Base-by-base conservation (phyloP, 208 protist genomes). In the Leishmania mexicana region DNA sequence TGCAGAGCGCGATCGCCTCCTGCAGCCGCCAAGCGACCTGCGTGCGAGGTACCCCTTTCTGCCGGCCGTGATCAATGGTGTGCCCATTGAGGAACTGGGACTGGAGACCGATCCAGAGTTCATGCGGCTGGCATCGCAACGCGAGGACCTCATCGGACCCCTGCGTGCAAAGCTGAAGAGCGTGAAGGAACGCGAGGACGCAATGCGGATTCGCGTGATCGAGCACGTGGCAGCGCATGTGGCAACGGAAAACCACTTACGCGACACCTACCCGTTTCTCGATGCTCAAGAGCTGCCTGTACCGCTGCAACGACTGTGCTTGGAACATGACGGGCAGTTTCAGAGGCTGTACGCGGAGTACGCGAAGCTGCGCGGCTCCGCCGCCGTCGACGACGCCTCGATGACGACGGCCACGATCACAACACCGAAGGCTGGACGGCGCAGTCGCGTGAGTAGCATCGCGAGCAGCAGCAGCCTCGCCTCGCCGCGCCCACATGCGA, bases 41-140 rank as follows among this genome's bases (percentile, higher is more conserved):
- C 79, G 83, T 15, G 87, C 89, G 47, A 85, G 88, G 54, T 95
- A 91, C 76, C 91, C 91, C 7, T 92, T 92, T 81, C 83, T 94
- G 62, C 81, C 87, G 7, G 54, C 75, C 13, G 83, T 85, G 11
- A 88, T 94, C 64, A 85, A 92, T 15, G 89, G 84, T 21, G 80
- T 91, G 57, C 84, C 82, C 35, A 88, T 94, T 24, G 78, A 82
- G 49, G 83, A 90, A 73, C 85, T 95, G 0, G 82, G 85, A 7
- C 71, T 95, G 40, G 88, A 95, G 71, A 84, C 86, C 28, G 92
- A 95, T 75, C 76, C 84, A 11, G 64, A 83, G 47, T 94, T 94
- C 75, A 88, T 92, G 81, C 75, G 81, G 51, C 81, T 94, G 53
- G 90, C 90, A n/a, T 88, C 87, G 40, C 86, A 91, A 64, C 86